A percentile compares a stretch with the other conserved stretches of the same genome.
phyloP scores from a whole-genome alignment of 2,329 filamentous ascomycete genomes.

The Aspergillaceae sp. region DNA sequence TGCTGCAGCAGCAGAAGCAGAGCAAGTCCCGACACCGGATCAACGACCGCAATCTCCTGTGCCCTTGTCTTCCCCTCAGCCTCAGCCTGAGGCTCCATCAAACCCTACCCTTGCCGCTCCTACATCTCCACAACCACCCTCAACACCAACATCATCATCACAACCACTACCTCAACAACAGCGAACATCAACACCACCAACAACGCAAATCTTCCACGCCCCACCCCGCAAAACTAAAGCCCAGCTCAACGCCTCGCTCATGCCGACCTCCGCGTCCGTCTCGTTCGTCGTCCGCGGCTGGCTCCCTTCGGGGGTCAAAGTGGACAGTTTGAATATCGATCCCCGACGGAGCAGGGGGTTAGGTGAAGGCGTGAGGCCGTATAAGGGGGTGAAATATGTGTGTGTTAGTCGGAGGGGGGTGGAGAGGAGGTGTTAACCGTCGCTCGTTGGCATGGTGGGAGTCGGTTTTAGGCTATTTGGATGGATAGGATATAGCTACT shows the following conservation, averaged over 20 bases:
- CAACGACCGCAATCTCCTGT: constrained; percentile 1
- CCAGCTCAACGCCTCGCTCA: constrained; percentile 64
- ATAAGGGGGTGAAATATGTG: constrained; percentile 96
- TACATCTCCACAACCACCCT: constrained; percentile 2
- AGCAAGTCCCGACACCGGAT: not conserved
- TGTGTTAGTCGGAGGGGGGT: constrained; percentile 56
- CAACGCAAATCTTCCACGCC: constrained; percentile 16
- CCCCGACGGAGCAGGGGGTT: constrained; percentile 76
- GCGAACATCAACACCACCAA: constrained; percentile 6
- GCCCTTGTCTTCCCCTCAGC: constrained; percentile 6
- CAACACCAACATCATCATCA: constrained; percentile 7
- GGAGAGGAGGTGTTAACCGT: constrained; percentile 32
- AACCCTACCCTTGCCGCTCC: constrained; percentile 6
- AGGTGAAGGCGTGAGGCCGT: constrained; percentile 82
- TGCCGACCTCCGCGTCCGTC: constrained; percentile 69
- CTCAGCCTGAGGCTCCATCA: constrained; percentile 2
- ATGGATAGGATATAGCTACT: no score
- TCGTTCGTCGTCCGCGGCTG: constrained; percentile 57
- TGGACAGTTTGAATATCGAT: constrained; percentile 55
- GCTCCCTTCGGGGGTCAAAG: constrained; percentile 56
- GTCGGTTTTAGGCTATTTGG: no score
- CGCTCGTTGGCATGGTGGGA: no score
- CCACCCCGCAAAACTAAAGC: constrained; percentile 30
- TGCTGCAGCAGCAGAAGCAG: constrained; percentile 10
- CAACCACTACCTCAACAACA: constrained; percentile 5